Base-by-base conservation (phyloP, 345 rosid species). In the Salix viminalis region DNA sequence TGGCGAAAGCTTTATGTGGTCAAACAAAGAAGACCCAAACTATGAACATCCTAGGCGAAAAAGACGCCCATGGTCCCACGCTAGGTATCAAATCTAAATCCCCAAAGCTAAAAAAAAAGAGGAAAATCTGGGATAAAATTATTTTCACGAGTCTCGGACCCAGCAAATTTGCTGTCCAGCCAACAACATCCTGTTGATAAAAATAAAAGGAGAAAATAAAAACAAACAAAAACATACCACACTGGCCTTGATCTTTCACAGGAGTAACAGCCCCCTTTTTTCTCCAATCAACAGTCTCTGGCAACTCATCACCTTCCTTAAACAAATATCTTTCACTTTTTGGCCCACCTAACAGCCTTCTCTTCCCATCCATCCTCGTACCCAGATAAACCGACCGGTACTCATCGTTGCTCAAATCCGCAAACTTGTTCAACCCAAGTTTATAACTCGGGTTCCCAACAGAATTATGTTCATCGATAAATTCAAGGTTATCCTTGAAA, bases 321-420 rank as follows among this genome's bases (percentile, higher is more conserved):
- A 16, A 42, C 80, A 73, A 72, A 64, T 76, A 81, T 61, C 80
- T 72, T 26, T 36, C 72, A 14, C 75, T 72, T 30, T 9, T 39
- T 28, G 50, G 23, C 1, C 24, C 42, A 5, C 52, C 24, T 56
- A 32, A 13, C 24, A 24, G 18, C 36, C 30, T 13, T 46, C 23
- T 80, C 65, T 68, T 73, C 77, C 69, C 74, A 66, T 77, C 80
- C 36, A 83, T 65, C 78, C 78, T 83, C 12, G 79, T 72, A 36
- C 97, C 94, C 72, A 89, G 79, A 67, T 83, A 89, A 77, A 70
- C 24, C 21, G 76, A 19, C 32, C 48, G 65, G 48, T 81, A 92
- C 83, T 92, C 94, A 34, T 85, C 90, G 52, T 88, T 87, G 58
- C 86, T 85, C 78, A 92, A 73, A 86, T 91, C 92, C 1, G 92